Conservation (phyloP, 768 basidiomycete genomes). For the Cystobasidium ongulense region DNA sequence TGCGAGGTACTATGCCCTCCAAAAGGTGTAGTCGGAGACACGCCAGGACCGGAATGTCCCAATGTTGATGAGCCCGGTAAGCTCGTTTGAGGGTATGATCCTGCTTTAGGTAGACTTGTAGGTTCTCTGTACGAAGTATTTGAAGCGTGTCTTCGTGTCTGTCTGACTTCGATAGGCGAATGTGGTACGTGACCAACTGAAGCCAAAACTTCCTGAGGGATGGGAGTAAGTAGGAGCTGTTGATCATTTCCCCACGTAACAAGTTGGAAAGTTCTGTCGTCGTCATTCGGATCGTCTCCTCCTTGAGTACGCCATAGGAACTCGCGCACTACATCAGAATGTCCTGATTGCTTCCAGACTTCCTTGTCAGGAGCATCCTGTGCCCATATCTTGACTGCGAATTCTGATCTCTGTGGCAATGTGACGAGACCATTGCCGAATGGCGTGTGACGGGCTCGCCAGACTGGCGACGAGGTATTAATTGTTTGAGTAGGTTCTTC, state of each 20-base stretch:
- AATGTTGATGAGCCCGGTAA: not conserved
- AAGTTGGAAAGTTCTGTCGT: conserved; percentile 55
- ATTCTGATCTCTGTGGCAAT: conserved; percentile 78
- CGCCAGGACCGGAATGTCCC: not conserved
- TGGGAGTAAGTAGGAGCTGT: conserved; percentile 82
- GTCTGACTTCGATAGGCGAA: conserved; percentile 44
- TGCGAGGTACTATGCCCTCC: not conserved
- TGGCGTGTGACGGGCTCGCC: conserved; percentile 83
- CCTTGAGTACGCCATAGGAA: conserved; percentile 80
- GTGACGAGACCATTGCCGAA: conserved; percentile 69
- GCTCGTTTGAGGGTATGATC: not conserved
- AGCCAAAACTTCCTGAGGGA: conserved; percentile 58
- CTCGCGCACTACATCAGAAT: conserved; percentile 84
- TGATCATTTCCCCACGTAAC: conserved; percentile 84
- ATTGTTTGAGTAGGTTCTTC: conserved; percentile 45
- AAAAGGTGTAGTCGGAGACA: conserved; percentile 7
- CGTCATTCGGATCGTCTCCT: conserved; percentile 51
- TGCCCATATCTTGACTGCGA: conserved; percentile 73
- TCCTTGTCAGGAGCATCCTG: conserved; percentile 42
- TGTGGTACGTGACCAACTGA: conserved; percentile 46
- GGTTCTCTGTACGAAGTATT: conserved; percentile 43
- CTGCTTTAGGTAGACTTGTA: not conserved
- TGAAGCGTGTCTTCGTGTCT: conserved; percentile 44
- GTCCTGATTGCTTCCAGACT: conserved; percentile 65
- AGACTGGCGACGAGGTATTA: conserved; percentile 76